These are phyloP conservation scores for Apophysomyces trapeziformis DNA, from an alignment of 371 early-diverging fungal genomes.

Conservation along the genomic window DNA sequence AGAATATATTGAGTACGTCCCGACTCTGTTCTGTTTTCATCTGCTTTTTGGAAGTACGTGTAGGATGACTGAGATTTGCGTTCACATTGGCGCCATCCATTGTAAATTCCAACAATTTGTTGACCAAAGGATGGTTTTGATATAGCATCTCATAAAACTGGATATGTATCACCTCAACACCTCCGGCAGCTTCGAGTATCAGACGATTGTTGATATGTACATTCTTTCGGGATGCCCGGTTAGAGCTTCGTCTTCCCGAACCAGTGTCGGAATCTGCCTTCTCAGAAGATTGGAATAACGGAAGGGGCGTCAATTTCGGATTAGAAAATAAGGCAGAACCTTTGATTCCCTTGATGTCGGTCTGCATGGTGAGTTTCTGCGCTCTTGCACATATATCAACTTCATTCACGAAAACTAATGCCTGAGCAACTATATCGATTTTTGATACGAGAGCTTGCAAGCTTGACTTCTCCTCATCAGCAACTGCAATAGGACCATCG, in stretches of 20 bases:
- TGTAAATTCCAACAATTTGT: slow-evolving; percentile 37
- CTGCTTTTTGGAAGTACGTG: slow-evolving; percentile 30
- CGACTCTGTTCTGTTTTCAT: slow-evolving; percentile 18
- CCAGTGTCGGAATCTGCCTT: slow-evolving; percentile 51
- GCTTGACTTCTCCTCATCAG: slow-evolving; percentile 20
- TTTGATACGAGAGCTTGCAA: slow-evolving; percentile 33
- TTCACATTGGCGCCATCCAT: slow-evolving; percentile 44
- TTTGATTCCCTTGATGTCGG: slow-evolving; percentile 38
- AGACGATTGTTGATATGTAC: slow-evolving; percentile 33
- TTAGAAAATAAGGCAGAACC: slow-evolving; percentile 52
- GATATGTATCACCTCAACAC: slow-evolving; percentile 39
- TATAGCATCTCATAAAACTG: slow-evolving; percentile 39
- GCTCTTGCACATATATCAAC: slow-evolving; percentile 52
- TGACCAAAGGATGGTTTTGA: slow-evolving; percentile 12
- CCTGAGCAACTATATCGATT: slow-evolving; percentile 50
- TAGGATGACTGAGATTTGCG: slow-evolving; percentile 42
- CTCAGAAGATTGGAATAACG: slow-evolving; percentile 29
- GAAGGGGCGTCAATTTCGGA: slow-evolving; percentile 41
- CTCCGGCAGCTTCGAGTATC: slow-evolving; percentile 48
- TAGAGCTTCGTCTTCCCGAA: slow-evolving; percentile 48
- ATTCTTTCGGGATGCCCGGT: slow-evolving; percentile 35
- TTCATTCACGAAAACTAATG: slow-evolving; percentile 35
- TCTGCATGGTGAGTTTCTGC: slow-evolving; percentile 49
- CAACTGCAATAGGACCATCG: not conserved
- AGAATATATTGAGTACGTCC: slow-evolving; percentile 60